A percentile compares a stretch with the other conserved stretches of the same genome.
Evolutionary conservation across 345 rosid genomes (phyloP).

Genomic region (Acer negundo): DNA sequence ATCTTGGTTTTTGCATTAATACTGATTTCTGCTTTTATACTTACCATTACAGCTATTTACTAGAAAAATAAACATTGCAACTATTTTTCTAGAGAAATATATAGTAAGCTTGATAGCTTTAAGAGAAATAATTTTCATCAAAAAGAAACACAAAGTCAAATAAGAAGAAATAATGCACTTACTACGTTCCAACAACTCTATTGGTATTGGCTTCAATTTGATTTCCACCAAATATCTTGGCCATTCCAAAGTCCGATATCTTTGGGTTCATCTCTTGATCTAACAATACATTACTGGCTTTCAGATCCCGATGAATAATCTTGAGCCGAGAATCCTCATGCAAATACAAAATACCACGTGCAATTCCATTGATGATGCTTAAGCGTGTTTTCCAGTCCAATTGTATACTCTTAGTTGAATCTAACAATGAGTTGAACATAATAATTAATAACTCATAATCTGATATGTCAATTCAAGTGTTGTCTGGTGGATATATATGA

Average conservation of each 20-base stretch:
- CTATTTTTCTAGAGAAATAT: no score
- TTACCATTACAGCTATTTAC: neutral
- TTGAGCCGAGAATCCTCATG: slow-evolving; percentile 41
- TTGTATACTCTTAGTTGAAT: neutral
- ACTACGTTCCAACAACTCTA: slow-evolving; percentile 31
- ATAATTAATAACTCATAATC: neutral
- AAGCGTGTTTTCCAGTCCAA: slow-evolving; percentile 36
- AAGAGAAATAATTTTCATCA: neutral
- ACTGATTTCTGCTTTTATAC: neutral
- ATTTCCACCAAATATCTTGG: slow-evolving; percentile 27
- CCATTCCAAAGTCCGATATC: slow-evolving; percentile 37
- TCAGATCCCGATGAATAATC: slow-evolving; percentile 36
- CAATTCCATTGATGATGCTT: slow-evolving; percentile 35
- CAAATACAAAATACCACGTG: slow-evolving; percentile 36
- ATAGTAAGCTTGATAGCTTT: no score
- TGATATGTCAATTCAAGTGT: no score
- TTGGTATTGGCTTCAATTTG: slow-evolving; percentile 29
- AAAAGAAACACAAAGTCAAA: neutral
- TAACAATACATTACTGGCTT: slow-evolving; percentile 25
- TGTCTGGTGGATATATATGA: no score
- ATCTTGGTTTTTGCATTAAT: neutral
- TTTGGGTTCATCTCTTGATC: slow-evolving; percentile 35
- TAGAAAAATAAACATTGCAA: no score
- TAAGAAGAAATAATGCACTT: neutral
- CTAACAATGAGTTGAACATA: neutral